A percentile compares a stretch with the other conserved stretches of the same genome.
Conservation (phyloP, 148 eudicot genomes). For the Fagopyrum homotropicum region DNA sequence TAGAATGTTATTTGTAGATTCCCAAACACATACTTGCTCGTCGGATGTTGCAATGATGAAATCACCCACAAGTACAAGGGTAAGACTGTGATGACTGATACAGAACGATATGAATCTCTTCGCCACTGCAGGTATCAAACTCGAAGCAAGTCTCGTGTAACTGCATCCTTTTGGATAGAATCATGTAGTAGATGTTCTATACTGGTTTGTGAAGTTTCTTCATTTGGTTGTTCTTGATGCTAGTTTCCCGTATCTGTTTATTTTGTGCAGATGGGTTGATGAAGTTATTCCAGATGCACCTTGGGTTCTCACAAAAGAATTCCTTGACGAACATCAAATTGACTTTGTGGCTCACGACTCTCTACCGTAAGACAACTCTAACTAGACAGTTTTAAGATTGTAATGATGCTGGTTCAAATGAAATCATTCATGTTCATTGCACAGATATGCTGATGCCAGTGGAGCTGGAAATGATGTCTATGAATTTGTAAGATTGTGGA, state of each 20-base stretch:
- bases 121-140: conserved; percentile 61
- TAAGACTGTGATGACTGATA: conserved; percentile 64
- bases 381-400: neutral
- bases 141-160: too few relatives aligned
- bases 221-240: conserved; percentile 3
- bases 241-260: neutral
- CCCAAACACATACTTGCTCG: conserved; percentile 65
- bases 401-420: neutral
- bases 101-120: conserved; percentile 68
- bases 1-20: conserved; percentile 30
- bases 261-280: conserved; percentile 60
- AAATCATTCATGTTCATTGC: neutral
- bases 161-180: too few relatives aligned
- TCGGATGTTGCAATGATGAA: conserved; percentile 71
- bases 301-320: conserved; percentile 58
- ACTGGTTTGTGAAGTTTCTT: neutral
- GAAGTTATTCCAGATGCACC: conserved; percentile 84
- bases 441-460: conserved; percentile 70
- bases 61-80: conserved; percentile 61
- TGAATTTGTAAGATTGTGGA: conserved; percentile 51
- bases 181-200: too few relatives aligned
- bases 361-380: conserved; percentile 46
- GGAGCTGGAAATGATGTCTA: conserved; percentile 74
- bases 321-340: conserved; percentile 58
- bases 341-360: conserved; percentile 79